phyloP scores from a whole-genome alignment of 768 basidiomycete species.

The Auricularia heimuer region DNA sequence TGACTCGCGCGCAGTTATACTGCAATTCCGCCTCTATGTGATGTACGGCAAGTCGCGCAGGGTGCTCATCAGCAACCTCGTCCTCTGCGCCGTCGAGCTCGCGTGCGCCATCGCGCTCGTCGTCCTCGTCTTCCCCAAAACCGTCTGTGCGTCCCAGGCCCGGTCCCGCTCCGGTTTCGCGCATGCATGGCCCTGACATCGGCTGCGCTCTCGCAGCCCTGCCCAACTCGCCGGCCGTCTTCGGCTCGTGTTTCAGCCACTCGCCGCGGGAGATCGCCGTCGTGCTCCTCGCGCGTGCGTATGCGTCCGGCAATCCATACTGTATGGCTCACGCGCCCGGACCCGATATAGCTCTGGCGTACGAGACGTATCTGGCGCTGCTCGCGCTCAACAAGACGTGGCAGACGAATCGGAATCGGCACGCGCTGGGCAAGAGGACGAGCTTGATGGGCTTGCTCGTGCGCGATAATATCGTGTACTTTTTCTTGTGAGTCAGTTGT shows the following conservation, averaged over 20 bases:
- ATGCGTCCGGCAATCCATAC: not conserved
- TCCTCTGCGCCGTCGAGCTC: not conserved
- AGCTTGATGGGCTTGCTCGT: not conserved
- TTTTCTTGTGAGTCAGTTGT: not conserved
- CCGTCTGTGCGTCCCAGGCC: not conserved
- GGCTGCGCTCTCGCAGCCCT: not conserved
- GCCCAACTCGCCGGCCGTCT: not conserved
- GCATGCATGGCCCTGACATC: too few relatives aligned
- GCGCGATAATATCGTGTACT: not conserved
- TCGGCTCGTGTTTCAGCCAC: not conserved
- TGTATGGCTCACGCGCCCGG: not conserved
- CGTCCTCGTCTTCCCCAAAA: not conserved
- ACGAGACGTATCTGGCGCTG: not conserved
- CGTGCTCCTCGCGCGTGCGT: not conserved
- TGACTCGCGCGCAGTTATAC: not conserved
- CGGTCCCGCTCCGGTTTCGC: too few relatives aligned
- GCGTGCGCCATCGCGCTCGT: not conserved
- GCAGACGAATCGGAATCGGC: not conserved
- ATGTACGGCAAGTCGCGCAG: not conserved
- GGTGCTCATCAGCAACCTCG: not conserved
- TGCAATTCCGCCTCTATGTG: not conserved
- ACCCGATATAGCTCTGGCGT: not conserved
- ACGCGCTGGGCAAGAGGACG: not conserved
- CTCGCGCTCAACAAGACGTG: conserved; percentile 1
- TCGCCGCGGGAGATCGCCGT: conserved; percentile 1